Evolutionary conservation across 768 basidiomycete species (phyloP).

Genomic region (Pleurotus tuoliensis): DNA sequence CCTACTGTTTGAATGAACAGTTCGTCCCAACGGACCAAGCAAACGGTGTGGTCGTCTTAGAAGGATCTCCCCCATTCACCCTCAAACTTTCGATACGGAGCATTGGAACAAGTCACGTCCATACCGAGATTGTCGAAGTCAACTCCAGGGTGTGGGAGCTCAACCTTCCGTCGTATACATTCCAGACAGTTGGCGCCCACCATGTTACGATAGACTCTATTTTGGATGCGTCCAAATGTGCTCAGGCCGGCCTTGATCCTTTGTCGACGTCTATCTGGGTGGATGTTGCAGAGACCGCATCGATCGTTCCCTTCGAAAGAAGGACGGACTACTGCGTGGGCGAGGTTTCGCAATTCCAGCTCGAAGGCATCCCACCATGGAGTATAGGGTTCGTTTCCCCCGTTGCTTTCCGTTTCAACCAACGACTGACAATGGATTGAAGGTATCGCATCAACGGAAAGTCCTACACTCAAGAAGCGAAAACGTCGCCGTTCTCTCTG

Average conservation of each 20-base stretch:
- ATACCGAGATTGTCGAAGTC: conserved; percentile 51
- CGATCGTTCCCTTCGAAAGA: conserved; percentile 81
- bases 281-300: conserved; percentile 95
- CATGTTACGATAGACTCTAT: conserved; percentile 75
- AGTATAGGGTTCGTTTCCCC: conserved; percentile 60
- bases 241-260: conserved; percentile 64
- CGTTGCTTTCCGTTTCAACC: not conserved
- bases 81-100: conserved; percentile 74
- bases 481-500: conserved; percentile 81
- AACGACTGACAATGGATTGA: conserved; percentile 1
- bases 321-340: conserved; percentile 86
- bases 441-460: conserved; percentile 85
- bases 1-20: conserved; percentile 72
- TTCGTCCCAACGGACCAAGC: conserved; percentile 51
- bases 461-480: conserved; percentile 66
- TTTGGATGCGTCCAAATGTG: conserved; percentile 78
- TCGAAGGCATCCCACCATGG: conserved; percentile 95
- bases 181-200: conserved; percentile 80
- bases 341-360: conserved; percentile 84
- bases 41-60: conserved; percentile 67
- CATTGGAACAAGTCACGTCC: conserved; percentile 64
- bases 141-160: conserved; percentile 61
- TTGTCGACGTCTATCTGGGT: conserved; percentile 66
- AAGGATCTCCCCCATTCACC: conserved; percentile 85
- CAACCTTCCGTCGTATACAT: conserved; percentile 63